phyloP scores from a whole-genome alignment of 2,329 filamentous ascomycete species.

The Cercospora sojina region DNA sequence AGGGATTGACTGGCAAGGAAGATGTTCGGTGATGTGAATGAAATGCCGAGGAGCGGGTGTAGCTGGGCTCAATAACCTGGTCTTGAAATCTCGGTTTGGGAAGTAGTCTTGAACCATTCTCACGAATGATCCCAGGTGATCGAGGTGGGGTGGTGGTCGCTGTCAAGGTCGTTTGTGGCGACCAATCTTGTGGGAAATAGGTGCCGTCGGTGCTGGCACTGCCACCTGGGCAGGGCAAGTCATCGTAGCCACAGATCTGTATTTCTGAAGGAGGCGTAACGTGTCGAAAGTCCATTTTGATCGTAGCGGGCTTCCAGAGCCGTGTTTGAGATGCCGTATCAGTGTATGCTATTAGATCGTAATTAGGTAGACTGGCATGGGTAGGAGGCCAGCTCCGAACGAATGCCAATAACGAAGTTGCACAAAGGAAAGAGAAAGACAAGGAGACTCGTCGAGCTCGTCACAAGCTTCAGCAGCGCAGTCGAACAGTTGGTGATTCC shows the following conservation, averaged over 20 bases:
- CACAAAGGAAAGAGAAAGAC: slow-evolving; percentile 40
- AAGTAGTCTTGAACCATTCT: slow-evolving; percentile 32
- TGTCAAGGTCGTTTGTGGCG: slow-evolving; percentile 35
- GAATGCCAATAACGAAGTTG: slow-evolving; percentile 37
- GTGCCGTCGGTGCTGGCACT: slow-evolving; percentile 35
- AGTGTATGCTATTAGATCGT: slow-evolving; percentile 30
- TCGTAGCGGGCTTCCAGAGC: slow-evolving; percentile 26
- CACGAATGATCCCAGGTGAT: slow-evolving; percentile 34
- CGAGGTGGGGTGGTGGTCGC: slow-evolving; percentile 34
- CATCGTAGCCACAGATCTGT: slow-evolving; percentile 30
- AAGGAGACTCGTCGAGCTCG: slow-evolving; percentile 44
- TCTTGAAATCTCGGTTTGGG: slow-evolving; percentile 35
- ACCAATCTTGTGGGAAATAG: slow-evolving; percentile 34
- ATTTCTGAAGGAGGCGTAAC: slow-evolving; percentile 46
- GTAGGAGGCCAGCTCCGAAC: slow-evolving; percentile 48
- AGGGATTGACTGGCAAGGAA: slow-evolving; percentile 33
- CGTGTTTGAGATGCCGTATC: slow-evolving; percentile 12
- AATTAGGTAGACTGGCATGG: slow-evolving; percentile 21
- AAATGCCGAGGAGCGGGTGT: slow-evolving; percentile 9
- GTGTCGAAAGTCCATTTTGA: slow-evolving; percentile 47
- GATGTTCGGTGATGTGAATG: slow-evolving; percentile 31
- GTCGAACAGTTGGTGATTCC: slow-evolving; percentile 29
- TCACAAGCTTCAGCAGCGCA: slow-evolving; percentile 30
- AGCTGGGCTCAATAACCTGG: slow-evolving; percentile 30
- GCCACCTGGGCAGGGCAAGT: slow-evolving; percentile 34